Base-by-base conservation (phyloP, 2,329 filamentous ascomycete species). In the Westerdykella sp. region DNA sequence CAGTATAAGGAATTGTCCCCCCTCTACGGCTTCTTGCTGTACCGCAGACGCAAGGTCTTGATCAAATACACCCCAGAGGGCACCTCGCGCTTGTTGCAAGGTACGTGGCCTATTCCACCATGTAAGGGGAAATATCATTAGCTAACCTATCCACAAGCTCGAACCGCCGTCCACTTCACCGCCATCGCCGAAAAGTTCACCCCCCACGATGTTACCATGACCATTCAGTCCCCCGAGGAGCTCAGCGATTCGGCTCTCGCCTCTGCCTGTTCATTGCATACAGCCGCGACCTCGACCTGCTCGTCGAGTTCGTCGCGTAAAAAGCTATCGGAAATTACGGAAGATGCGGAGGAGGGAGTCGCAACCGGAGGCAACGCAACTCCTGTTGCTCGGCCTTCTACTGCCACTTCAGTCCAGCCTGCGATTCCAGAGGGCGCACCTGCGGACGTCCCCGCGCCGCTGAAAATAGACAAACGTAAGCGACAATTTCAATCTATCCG, bases 51-150 rank as follows among this genome's bases (percentile, higher is more conserved):
- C 63, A 96, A 89, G 68, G 85, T 97, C 39, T 71, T 98, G 47
- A 79, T 98, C 66, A 96, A 93, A 71, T 95, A 93, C 66, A 78
- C 95, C 49, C 93, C 91, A 1, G 87, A 95, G 47, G 87, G 84
- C 46, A 91, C 90, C 53, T 97, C 93, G 50, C 80, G 93, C 57
- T 74, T 98, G 43, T 75, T 98, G 42, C 87, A 95, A 85, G 93
- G 93, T 95, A 69, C 55, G 25, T 48, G 32, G 40, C 15, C 16
- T 21, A 30, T 4, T 38, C 40, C 35, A 48, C 18, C 40, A 40
- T 37, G 34, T 31, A 16, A 25, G n/a, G 18, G 34, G 4, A 9
- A 35, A 15, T 15, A 31, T 3, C 4, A 35, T 13, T 18, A 39
- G 44, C 58, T 63, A 54, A 60, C 47, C 46, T 47, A 49, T 51